Conservation (phyloP, 2,329 filamentous ascomycete species). For the Apiospora sp. region DNA sequence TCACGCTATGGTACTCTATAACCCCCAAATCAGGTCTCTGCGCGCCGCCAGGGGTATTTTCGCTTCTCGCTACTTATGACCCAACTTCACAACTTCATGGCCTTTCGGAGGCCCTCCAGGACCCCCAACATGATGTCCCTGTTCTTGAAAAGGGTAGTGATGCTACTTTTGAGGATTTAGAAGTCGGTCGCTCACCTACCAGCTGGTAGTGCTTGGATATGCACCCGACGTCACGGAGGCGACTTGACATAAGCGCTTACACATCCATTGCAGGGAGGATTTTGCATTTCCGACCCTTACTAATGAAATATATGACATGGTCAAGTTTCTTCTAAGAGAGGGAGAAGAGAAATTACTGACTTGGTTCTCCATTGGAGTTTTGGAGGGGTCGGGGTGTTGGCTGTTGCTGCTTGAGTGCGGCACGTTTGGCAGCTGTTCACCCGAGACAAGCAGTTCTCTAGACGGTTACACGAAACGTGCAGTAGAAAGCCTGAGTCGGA, state of each 20-base stretch:
- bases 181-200: no score
- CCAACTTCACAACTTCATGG: background rate
- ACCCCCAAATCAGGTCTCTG: no score
- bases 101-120: background rate
- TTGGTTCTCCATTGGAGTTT: no score
- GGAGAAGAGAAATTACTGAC: background rate
- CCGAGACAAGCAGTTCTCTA: background rate
- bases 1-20: no score
- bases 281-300: background rate
- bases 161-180: background rate
- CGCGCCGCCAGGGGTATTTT: no score
- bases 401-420: background rate
- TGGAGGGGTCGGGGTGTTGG: background rate
- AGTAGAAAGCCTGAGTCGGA: background rate
- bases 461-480: constrained; percentile 13
- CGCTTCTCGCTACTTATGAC: background rate
- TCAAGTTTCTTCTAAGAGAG: background rate
- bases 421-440: background rate
- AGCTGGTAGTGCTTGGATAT: background rate
- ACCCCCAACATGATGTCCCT: background rate
- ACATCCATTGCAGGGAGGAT: background rate
- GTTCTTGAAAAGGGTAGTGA: background rate
- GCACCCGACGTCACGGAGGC: background rate
- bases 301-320: background rate
- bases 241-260: constrained; percentile 4